Base-by-base conservation (phyloP, 2,329 filamentous ascomycete species). In the Rhexocercosporidium sp. region DNA sequence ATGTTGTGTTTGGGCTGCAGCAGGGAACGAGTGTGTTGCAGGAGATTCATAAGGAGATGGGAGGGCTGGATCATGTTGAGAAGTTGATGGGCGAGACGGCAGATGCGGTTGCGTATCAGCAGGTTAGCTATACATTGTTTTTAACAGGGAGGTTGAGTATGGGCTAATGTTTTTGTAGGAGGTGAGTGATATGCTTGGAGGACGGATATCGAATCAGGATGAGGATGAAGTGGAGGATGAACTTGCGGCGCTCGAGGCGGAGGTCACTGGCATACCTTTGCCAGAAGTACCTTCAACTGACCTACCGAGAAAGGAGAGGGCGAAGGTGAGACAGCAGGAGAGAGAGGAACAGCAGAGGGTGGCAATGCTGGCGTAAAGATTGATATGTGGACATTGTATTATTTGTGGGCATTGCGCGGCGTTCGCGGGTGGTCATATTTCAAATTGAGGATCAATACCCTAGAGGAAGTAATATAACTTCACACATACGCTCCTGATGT, bases 151-250 rank as follows among this genome's bases (percentile, higher is more conserved):
- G 3, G 16, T 1, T 11, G 46, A 39, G 25, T 16, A 37, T 18
- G 53, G 31, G 49, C 66, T 72, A 44, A 70, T 64, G 39, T 3
- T 22, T 66, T 16, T 57, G 71, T 75, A 97, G 92, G 95, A 99
- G 83, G 87, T 99, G 74, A 96, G 91, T 80, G 93, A 97, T 59
- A 92, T 97, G 86, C 87, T 99, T 2, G 92, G 90, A 39, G 92
- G 92, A 14, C 89, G 90, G 74, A 94, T 99, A 82, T 93, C 94
- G 16, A 96, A 94, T 76, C 92, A 96, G 75, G 96, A 99, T 79
- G 96, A 99, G 79, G 95, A 98, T 76, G 96, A 97, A 76, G 96
- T 99, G 39, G 96, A 99, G 78, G 94, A 97, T 76, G 96, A 99
- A 81, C 83, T 99, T 62, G 93, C 92, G 64, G 90, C 90, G 0